A percentile compares a stretch with the other conserved stretches of the same genome.
Conservation (phyloP, 768 basidiomycete species). For the Agrocybe praecox region DNA sequence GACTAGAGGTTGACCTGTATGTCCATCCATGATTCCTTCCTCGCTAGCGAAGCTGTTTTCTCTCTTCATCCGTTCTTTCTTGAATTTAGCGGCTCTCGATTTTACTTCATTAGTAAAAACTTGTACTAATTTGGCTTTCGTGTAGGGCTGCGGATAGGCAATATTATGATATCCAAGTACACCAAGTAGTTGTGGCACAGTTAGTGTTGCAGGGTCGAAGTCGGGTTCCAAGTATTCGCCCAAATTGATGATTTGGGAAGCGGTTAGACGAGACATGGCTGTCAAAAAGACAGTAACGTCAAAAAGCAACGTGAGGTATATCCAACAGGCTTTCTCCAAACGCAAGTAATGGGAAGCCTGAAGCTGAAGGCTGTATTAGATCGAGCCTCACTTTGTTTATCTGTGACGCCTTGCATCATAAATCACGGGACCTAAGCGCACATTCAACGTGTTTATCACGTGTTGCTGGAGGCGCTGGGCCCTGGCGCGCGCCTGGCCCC, state of each 20-base stretch:
- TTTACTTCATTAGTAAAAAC: constrained; percentile 81
- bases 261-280: constrained; percentile 76
- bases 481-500: constrained; percentile 22
- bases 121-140: constrained; percentile 75
- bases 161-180: constrained; percentile 78
- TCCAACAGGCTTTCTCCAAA: neutral
- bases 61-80: constrained; percentile 63
- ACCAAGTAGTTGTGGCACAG: constrained; percentile 81
- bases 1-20: constrained; percentile 73
- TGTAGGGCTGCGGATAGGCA: constrained; percentile 72
- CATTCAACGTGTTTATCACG: constrained; percentile 24
- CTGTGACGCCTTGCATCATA: constrained; percentile 4
- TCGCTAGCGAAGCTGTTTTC: constrained; percentile 77
- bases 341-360: neutral
- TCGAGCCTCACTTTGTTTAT: neutral
- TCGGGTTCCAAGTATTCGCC: constrained; percentile 82
- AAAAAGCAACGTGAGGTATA: neutral
- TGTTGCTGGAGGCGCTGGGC: too few relatives aligned
- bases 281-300: neutral
- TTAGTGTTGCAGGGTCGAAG: constrained; percentile 74
- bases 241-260: constrained; percentile 70
- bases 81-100: constrained; percentile 54
- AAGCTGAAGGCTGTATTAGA: neutral
- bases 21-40: constrained; percentile 80
- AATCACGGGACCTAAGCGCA: constrained; percentile 4